phyloP scores from a whole-genome alignment of 176 grass and related monocot species.

The Oryza punctata region DNA sequence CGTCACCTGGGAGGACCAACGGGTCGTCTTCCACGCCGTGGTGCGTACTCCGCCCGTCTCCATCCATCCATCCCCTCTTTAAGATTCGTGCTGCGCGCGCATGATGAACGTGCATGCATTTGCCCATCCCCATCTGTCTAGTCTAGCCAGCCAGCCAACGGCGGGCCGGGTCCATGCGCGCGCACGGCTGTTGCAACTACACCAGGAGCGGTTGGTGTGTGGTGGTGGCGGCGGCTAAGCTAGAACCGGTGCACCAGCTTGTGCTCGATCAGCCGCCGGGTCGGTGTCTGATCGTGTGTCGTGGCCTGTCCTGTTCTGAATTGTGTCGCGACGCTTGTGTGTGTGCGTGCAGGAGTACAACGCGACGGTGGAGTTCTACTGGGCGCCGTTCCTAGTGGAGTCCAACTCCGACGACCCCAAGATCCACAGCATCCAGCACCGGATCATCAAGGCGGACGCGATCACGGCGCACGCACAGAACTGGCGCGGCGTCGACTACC shows the following conservation, averaged over 20 bases:
- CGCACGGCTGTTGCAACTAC: not conserved
- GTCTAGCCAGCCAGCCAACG: not conserved
- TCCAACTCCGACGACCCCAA: conserved; percentile 76
- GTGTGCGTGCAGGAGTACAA: conserved; percentile 44
- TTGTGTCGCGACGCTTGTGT: not conserved
- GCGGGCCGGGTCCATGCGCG: not conserved
- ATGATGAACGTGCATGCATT: conserved; percentile 21
- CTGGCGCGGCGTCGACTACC: conserved; percentile 69
- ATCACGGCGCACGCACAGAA: conserved; percentile 53
- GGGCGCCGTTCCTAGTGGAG: conserved; percentile 88
- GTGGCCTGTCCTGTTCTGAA: not conserved
- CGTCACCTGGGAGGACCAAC: conserved; percentile 67
- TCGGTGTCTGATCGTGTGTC: conserved; percentile 6
- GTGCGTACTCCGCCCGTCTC: conserved; percentile 26
- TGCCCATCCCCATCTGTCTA: not conserved
- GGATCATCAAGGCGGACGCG: conserved; percentile 60
- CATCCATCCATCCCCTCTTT: not conserved
- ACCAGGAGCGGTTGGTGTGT: not conserved
- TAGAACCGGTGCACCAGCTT: conserved; percentile 1
- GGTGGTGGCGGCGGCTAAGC: not conserved
- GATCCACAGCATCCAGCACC: conserved; percentile 72
- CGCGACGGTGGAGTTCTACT: conserved; percentile 89
- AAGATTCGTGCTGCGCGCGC: not conserved
- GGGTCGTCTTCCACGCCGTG: conserved; percentile 75
- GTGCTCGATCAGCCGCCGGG: not conserved